Percentiles rank a stretch among this genome's conserved stretches.
Conservation (phyloP, 192 early-diverging fungal species). For the Mortierella antarctica region DNA sequence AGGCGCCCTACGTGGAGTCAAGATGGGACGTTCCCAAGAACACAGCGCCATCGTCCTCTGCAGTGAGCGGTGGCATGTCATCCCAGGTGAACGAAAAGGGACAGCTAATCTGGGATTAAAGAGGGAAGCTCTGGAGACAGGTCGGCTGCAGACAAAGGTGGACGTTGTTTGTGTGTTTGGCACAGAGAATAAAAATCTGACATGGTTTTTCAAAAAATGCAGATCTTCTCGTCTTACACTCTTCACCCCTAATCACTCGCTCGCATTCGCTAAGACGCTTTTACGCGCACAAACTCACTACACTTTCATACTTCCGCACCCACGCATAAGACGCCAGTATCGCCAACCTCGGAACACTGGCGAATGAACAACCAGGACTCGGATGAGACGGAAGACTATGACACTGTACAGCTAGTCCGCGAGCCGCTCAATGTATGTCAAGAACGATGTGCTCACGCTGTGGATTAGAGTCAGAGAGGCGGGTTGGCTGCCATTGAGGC, state of each 20-base stretch:
- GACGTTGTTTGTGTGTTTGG: conserved; percentile 4
- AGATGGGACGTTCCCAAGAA: conserved; percentile 49
- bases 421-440: conserved; percentile 12
- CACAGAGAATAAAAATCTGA: not conserved
- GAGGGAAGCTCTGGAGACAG: not conserved
- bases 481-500: not conserved
- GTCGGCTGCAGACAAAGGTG: not conserved
- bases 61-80: conserved; percentile 37
- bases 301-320: no score
- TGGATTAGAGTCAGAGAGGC: not conserved
- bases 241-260: not conserved
- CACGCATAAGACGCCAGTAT: no score
- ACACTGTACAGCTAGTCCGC: conserved; percentile 8
- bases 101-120: conserved; percentile 60
- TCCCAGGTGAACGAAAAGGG: conserved; percentile 52
- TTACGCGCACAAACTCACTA: no score
- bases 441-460: no score
- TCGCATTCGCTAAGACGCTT: not conserved
- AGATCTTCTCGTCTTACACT: not conserved
- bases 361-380: conserved; percentile 18
- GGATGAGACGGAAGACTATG: conserved; percentile 7
- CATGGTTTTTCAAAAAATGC: not conserved
- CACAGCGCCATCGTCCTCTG: conserved; percentile 25
- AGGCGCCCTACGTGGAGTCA: conserved; percentile 26
- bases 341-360: no score